Evolutionary conservation across 371 early-diverging fungal genomes (phyloP), one percentile per base, ranked within the genome.

Genomic region (Mortierella sp.): DNA sequence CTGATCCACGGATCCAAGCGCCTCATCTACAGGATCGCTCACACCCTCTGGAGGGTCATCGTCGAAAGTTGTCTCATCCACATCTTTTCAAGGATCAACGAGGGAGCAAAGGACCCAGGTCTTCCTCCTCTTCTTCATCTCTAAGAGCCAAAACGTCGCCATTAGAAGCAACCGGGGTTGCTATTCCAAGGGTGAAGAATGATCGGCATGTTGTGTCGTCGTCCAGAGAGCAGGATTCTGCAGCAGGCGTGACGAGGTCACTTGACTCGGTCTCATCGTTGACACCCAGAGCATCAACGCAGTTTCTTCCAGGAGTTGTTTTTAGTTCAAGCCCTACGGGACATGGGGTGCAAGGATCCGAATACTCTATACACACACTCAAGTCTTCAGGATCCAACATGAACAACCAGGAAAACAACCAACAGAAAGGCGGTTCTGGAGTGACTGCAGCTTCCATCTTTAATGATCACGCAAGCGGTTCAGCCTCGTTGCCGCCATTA

Each of bases 211-310:
- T 26, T 14, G 30, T 49, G 24, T 53, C 51, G 0, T 66, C 72
- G 10, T 63, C 67, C 0, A 67, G 58, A 19, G 67, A 72, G 27
- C 72, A 67, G n/a, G 67, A 65, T 13, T 62, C 61, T 72, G 50
- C 54, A 21, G 19, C 52, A n/a, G 52, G 53, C 14, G 49, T 63
- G 16, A 50, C 73, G 14, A 62, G 24, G 5, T 72, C 67, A 0
- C 50, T 72, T 13, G 73, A 67, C 53, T 67, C 67, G 23, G 57
- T 39, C 9, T 34, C 52, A 14, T 62, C 67, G 7, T 53, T 59
- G 2, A 61, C 52, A 12, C 64, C 67, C 7, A 53, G 31, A n/a
- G 58, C 62, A 7, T 5, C 63, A 5, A 31, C 67, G n/a, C 62
- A 55, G 30, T 45, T 45, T 31, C 54, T 54, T 8, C 46, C 50